Evolutionary conservation across 2,329 filamentous ascomycete species (phyloP), one percentile per base, ranked within the genome.

Genomic region (Talaromyces sp.): DNA sequence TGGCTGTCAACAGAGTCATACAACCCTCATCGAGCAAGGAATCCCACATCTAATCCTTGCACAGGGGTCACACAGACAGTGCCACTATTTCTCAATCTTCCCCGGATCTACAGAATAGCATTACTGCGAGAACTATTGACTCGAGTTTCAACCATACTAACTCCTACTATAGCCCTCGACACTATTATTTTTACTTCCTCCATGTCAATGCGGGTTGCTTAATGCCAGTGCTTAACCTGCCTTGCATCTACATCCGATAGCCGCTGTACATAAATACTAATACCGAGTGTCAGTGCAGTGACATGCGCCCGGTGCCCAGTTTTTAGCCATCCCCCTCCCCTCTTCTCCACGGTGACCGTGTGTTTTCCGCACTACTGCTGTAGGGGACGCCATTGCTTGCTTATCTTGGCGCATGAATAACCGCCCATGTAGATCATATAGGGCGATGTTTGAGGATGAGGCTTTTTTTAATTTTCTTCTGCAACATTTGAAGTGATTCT

Each of bases 71-170:
- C 55, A 63, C 58, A 51, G 27, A 16, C 36, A 17, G 33, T 35
- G 56, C 57, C 27, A 57, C 58, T 59, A 52, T 49, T 47, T 33
- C 41, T 45, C 51, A 48, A 54, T 50, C 41, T 48, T 60, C 52
- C 60, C 55, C 46, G 14, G 46, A 49, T 42, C 46, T 27, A 27
- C 24, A 27, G 4, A 27, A 27, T 27, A 17, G 20, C 8, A 40
- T 35, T 13, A 16, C 11, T 35, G 14, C 11, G n/a, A n/a, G n/a
- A n/a, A 11, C 9, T 27, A 14, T 30, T 42, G 19, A 30, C 22
- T 42, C 40, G 40, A 42, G n/a, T n/a, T n/a, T n/a, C n/a, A n/a
- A n/a, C n/a, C n/a, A n/a, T n/a, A n/a, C n/a, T n/a, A n/a, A n/a
- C n/a, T n/a, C n/a, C n/a, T n/a, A n/a, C n/a, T n/a, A n/a, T n/a